These are phyloP conservation scores for Raffaelea ambrosiae DNA, from an alignment of 2,329 filamentous ascomycete species.

Conservation along the genomic window DNA sequence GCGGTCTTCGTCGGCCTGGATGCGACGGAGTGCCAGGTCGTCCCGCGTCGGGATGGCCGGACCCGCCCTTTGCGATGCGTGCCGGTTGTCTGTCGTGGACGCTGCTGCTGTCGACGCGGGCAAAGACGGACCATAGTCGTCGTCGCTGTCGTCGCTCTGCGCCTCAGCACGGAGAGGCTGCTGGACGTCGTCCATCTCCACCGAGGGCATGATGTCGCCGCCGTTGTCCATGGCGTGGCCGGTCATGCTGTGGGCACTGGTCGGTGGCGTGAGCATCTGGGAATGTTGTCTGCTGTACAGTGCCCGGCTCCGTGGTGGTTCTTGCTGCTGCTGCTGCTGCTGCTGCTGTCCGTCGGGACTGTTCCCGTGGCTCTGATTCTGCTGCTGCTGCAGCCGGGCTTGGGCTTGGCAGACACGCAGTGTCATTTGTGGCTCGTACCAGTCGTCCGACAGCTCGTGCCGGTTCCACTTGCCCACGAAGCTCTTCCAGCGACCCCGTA, in stretches of 20 bases:
- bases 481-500: conserved; percentile 84
- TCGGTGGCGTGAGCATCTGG: no score
- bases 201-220: no score
- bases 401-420: conserved; percentile 23
- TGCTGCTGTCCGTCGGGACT: no score
- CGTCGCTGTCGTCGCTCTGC: no score
- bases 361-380: background rate
- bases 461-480: conserved; percentile 90
- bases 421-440: conserved; percentile 80
- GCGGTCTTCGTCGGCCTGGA: conserved; percentile 40
- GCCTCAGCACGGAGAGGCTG: no score
- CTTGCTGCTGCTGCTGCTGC: background rate
- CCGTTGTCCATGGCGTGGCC: no score
- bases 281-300: background rate
- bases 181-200: no score
- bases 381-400: background rate
- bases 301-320: background rate
- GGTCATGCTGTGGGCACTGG: no score
- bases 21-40: conserved; percentile 59
- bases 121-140: no score
- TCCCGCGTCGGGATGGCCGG: conserved; percentile 61
- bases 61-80: conserved; percentile 26
- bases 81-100: background rate
- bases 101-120: background rate
- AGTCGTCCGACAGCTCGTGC: conserved; percentile 77